These are phyloP conservation scores for Entophlyctis helioformis DNA, from an alignment of 192 early-diverging fungal species.

Conservation along the genomic window DNA sequence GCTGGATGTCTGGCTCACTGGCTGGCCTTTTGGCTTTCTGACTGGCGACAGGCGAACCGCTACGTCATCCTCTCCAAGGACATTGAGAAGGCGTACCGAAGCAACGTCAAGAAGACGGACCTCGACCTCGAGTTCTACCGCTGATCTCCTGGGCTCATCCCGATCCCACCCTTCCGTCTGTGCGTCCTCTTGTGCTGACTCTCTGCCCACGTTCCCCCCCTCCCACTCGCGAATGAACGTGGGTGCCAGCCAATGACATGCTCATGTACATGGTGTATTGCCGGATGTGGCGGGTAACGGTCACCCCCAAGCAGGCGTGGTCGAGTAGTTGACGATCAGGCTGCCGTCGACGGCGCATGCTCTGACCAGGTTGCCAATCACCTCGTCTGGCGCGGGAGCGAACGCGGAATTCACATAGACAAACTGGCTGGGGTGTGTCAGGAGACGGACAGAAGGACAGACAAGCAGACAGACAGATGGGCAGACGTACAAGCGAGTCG, in stretches of 20 bases:
- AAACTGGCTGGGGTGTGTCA: too few relatives aligned
- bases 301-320: slow-evolving; percentile 86
- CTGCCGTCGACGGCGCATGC: slow-evolving; percentile 59
- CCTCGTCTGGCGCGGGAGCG: slow-evolving; percentile 86
- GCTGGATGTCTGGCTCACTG: neutral
- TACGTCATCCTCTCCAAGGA: slow-evolving; percentile 93
- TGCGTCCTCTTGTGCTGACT: too few relatives aligned
- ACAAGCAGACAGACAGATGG: too few relatives aligned
- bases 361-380: slow-evolving; percentile 66
- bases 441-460: too few relatives aligned
- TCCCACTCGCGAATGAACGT: too few relatives aligned
- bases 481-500: slow-evolving; percentile 54
- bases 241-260: too few relatives aligned
- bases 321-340: slow-evolving; percentile 86
- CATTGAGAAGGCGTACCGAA: slow-evolving; percentile 89
- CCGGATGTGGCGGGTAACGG: too few relatives aligned
- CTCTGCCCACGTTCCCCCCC: too few relatives aligned
- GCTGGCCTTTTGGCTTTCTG: neutral
- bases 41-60: slow-evolving; percentile 55
- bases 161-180: too few relatives aligned
- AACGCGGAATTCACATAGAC: slow-evolving; percentile 92
- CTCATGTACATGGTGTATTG: too few relatives aligned
- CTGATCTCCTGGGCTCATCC: slow-evolving; percentile 46
- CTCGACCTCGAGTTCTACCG: slow-evolving; percentile 94
- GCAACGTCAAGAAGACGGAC: slow-evolving; percentile 92